Evolutionary conservation across 805 yeast species (phyloP), one percentile per base, ranked within the genome.

Genomic region (Candida krabiensis): DNA sequence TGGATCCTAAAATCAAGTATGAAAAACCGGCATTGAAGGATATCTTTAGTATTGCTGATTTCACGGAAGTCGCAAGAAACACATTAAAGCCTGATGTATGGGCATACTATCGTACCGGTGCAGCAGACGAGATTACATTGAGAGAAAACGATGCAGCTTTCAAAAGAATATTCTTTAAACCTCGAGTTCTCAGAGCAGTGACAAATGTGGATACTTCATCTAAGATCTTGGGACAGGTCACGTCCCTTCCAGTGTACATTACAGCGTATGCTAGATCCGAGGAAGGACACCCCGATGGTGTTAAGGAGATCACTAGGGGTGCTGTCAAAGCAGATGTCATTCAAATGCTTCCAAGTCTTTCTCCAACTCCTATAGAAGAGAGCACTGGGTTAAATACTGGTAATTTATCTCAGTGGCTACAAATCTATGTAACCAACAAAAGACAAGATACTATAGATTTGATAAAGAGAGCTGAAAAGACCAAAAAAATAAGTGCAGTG

Each of bases 281-380:
- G 50, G 69, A 87, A 47, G 96, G 95, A 3, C 87, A 87, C 53
- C 83, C 83, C 3, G 91, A 83, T 24, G 96, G 95, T 30, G 96
- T 87, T 59, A 72, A 71, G 40, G 84, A 79, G 15, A 69, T 87
- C 41, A 82, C 93, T 3, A 66, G 79, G 47, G 83, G 83, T 4
- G 81, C 88, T 14, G 82, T 73, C 19, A 67, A 69, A 11, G 24
- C 24, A 8, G 11, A 21, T 7, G 24, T 21, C 11, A 28, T 14
- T 18, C 42, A 26, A 28, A 38, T 37, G 96, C 79, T 88, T 38
- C 87, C 95, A 3, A 86, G 95, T 2, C 68, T 86, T 49, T 88
- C 95, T 1, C 81, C 90, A 5, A 85, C 89, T 55, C 77, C 93
- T 3, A 74, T 84, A 49, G 88, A 86, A 46, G 95, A 86, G 57